A percentile compares a stretch with the other conserved stretches of the same genome.
Evolutionary conservation across 495 filamentous ascomycete genomes (phyloP).

Genomic region (Penicillium diatomitis): DNA sequence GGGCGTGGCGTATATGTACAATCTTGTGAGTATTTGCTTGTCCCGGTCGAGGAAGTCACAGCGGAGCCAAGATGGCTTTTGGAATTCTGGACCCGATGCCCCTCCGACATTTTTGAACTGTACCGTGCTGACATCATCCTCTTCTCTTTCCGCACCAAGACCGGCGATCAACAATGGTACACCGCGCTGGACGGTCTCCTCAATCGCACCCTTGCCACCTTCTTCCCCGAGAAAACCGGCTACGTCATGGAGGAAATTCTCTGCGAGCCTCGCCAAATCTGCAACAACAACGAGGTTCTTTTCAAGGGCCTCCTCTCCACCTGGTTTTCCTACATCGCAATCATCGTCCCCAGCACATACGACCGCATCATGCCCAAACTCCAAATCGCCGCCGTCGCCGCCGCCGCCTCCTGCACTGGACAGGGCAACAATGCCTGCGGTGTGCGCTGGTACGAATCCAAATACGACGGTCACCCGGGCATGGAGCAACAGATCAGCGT

Average conservation of each 20-base stretch:
- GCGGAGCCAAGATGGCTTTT: background rate
- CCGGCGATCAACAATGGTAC: slow-evolving; percentile 39
- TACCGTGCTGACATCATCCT: too few species aligned
- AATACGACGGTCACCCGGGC: slow-evolving; percentile 55
- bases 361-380: slow-evolving; percentile 57
- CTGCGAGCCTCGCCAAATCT: slow-evolving; percentile 52
- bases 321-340: slow-evolving; percentile 65
- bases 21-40: slow-evolving; percentile 35
- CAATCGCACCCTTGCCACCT: slow-evolving; percentile 25
- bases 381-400: slow-evolving; percentile 54
- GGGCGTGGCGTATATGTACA: slow-evolving; percentile 66
- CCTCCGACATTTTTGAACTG: too few species aligned
- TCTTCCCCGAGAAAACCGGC: slow-evolving; percentile 43
- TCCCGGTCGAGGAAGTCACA: background rate
- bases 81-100: too few species aligned
- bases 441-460: slow-evolving; percentile 52
- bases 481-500: slow-evolving; percentile 46
- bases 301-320: slow-evolving; percentile 75
- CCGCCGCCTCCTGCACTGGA: slow-evolving; percentile 57
- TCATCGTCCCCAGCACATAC: slow-evolving; percentile 54
- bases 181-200: slow-evolving; percentile 44
- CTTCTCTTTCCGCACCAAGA: background rate
- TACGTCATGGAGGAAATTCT: slow-evolving; percentile 52
- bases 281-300: slow-evolving; percentile 62
- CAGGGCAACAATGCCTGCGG: slow-evolving; percentile 61